A percentile compares a stretch with the other conserved stretches of the same genome.
phyloP scores from a whole-genome alignment of 192 early-diverging fungal genomes.

The Jimgerdemannia flammicorona region DNA sequence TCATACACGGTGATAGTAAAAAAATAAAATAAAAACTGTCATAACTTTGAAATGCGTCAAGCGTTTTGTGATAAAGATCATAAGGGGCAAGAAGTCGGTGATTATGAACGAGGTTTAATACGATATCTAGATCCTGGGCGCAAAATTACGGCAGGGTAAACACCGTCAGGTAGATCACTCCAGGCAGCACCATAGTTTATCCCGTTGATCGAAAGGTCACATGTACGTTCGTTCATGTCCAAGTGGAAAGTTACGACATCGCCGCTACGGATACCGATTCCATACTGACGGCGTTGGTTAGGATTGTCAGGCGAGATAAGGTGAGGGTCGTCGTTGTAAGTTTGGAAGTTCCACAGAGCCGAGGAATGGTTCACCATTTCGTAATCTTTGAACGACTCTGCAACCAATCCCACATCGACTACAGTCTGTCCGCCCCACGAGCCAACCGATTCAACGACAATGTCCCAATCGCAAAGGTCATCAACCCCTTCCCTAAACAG shows the following conservation, averaged over 20 bases:
- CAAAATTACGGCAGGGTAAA: slow-evolving; percentile 4
- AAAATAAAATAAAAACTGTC: too few species aligned
- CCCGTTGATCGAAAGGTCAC: slow-evolving; percentile 11
- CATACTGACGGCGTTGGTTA: neutral
- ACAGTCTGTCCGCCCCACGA: neutral
- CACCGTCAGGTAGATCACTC: slow-evolving; percentile 7
- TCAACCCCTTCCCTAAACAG: neutral
- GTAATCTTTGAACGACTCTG: neutral
- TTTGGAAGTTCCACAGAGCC: neutral
- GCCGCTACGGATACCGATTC: neutral
- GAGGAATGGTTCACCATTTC: neutral
- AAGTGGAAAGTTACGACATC: slow-evolving; percentile 9
- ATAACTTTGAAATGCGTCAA: too few species aligned
- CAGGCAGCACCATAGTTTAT: slow-evolving; percentile 4
- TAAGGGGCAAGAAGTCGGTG: too few species aligned
- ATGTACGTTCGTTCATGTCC: slow-evolving; percentile 10
- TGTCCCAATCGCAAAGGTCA: neutral
- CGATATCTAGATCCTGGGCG: neutral
- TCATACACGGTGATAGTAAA: too few species aligned
- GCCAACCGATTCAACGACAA: neutral
- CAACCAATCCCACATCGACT: neutral
- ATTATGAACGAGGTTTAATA: too few species aligned
- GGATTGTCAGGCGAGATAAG: neutral
- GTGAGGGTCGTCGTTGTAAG: neutral
- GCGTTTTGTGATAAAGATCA: too few species aligned